phyloP scores from a whole-genome alignment of 1,139 yeast genomes.

The Pichia sp. region DNA sequence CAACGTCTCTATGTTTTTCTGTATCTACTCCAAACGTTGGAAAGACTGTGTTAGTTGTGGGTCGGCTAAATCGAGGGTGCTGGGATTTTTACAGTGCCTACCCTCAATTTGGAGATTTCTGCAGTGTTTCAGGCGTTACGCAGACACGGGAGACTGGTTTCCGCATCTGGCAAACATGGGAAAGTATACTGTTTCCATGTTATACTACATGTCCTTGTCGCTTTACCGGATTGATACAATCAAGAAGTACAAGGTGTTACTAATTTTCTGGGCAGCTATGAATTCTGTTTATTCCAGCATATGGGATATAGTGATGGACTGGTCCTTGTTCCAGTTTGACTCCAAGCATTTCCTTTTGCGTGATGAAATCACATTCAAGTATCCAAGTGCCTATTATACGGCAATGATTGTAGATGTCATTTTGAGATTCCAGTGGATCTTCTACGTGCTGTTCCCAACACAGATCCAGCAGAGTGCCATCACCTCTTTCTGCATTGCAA shows the following conservation, averaged over 20 bases:
- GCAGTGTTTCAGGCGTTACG: slow-evolving; percentile 87
- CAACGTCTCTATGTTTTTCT: slow-evolving; percentile 78
- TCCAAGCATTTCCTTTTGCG: slow-evolving; percentile 61
- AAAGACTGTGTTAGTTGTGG: slow-evolving; percentile 62
- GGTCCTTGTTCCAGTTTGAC: slow-evolving; percentile 74
- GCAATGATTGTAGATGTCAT: slow-evolving; percentile 72
- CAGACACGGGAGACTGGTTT: slow-evolving; percentile 92
- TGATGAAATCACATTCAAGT: slow-evolving; percentile 61
- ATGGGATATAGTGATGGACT: slow-evolving; percentile 96
- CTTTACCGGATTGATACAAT: slow-evolving; percentile 64
- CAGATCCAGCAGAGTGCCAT: slow-evolving; percentile 87
- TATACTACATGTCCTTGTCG: slow-evolving; percentile 73
- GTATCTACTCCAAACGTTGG: slow-evolving; percentile 74
- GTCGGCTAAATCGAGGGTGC: slow-evolving; percentile 64
- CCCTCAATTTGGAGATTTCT: slow-evolving; percentile 90
- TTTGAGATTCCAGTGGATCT: slow-evolving; percentile 85
- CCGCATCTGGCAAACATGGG: slow-evolving; percentile 93
- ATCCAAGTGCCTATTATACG: slow-evolving; percentile 59
- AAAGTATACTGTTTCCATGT: slow-evolving; percentile 64
- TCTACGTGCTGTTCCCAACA: slow-evolving; percentile 65
- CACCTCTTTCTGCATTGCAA: slow-evolving; percentile 79
- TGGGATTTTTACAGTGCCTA: slow-evolving; percentile 80
- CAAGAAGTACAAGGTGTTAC: slow-evolving; percentile 45
- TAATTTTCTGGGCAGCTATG: slow-evolving; percentile 67
- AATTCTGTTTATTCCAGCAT: slow-evolving; percentile 66